Conservation (phyloP, 2,329 filamentous ascomycete genomes). For the Laburnicola sp. region DNA sequence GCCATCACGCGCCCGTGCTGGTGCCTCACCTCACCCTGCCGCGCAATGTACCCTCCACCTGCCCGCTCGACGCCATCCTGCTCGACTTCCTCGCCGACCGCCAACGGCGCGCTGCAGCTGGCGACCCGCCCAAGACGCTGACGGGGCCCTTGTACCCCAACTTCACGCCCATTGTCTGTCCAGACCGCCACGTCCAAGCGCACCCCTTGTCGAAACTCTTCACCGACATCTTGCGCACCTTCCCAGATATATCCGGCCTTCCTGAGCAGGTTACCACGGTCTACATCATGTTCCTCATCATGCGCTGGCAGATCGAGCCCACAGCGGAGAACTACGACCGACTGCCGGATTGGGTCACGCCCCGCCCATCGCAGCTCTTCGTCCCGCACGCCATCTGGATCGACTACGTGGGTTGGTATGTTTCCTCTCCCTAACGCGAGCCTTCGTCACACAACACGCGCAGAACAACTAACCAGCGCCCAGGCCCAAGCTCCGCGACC, state of each 20-base stretch:
- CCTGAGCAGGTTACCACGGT: constrained; percentile 82
- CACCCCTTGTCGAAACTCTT: constrained; percentile 84
- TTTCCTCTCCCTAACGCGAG: not conserved
- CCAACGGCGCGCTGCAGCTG: constrained; percentile 66
- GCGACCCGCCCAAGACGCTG: constrained; percentile 65
- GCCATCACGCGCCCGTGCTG: constrained; percentile 36
- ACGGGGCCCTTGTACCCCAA: constrained; percentile 79
- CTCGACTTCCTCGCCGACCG: constrained; percentile 76
- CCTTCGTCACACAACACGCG: not conserved
- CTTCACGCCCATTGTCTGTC: constrained; percentile 76
- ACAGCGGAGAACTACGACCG: constrained; percentile 78
- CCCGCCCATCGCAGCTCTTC: constrained; percentile 67
- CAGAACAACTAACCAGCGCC: constrained; percentile 18
- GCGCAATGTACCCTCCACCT: constrained; percentile 67
- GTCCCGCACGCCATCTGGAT: constrained; percentile 77
- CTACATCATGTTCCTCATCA: constrained; percentile 83
- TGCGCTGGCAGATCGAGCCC: constrained; percentile 80
- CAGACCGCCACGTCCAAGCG: constrained; percentile 61
- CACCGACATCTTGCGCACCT: constrained; percentile 81
- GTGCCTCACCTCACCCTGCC: constrained; percentile 45
- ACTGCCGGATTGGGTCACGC: constrained; percentile 72
- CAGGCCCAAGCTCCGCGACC: constrained; percentile 71
- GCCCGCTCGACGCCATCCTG: constrained; percentile 76
- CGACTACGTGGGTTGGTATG: constrained; percentile 74
- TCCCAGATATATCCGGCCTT: constrained; percentile 74